phyloP scores from a whole-genome alignment of 192 early-diverging fungal species.

The Gaertneriomyces semiglobifer region DNA sequence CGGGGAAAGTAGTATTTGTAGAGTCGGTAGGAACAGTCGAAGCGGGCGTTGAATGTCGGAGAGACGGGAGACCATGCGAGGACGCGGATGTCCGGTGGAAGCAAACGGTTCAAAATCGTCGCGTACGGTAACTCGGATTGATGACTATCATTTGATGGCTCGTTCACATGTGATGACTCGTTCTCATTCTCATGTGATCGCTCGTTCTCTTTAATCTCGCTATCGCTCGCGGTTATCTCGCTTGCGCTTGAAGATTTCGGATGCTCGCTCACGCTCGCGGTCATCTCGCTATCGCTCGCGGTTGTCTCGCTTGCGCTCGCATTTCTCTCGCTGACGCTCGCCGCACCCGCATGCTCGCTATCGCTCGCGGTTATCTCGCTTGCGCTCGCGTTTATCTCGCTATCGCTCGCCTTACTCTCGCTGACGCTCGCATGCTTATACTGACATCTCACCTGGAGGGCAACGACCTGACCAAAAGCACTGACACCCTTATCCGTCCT shows the following conservation, averaged over 20 bases:
- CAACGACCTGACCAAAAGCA: slow-evolving; percentile 84
- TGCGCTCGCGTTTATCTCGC: too few relatives aligned
- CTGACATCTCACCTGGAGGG: slow-evolving; percentile 52
- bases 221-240: slow-evolving; percentile 14
- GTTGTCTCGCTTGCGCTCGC: too few relatives aligned
- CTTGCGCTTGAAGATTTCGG: too few relatives aligned
- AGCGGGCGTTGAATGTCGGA: slow-evolving; percentile 79
- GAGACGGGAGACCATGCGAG: slow-evolving; percentile 83
- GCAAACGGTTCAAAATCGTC: slow-evolving; percentile 73
- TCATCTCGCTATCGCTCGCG: too few relatives aligned
- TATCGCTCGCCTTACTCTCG: too few relatives aligned
- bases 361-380: too few relatives aligned
- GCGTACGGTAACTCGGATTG: slow-evolving; percentile 82
- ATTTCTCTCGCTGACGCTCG: too few relatives aligned
- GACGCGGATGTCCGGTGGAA: slow-evolving; percentile 90
- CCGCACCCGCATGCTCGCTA: too few relatives aligned
- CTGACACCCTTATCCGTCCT: slow-evolving; percentile 81
- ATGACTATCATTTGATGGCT: neutral
- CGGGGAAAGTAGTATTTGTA: slow-evolving; percentile 91
- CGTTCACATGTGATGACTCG: neutral
- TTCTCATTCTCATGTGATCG: neutral
- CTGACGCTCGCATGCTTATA: too few relatives aligned
- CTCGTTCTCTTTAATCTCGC: slow-evolving; percentile 12
- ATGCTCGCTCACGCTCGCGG: too few relatives aligned
- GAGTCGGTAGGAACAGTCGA: slow-evolving; percentile 72